Conservation (phyloP, 1,139 yeast genomes). For the Debaryomycetaceae sp. region DNA sequence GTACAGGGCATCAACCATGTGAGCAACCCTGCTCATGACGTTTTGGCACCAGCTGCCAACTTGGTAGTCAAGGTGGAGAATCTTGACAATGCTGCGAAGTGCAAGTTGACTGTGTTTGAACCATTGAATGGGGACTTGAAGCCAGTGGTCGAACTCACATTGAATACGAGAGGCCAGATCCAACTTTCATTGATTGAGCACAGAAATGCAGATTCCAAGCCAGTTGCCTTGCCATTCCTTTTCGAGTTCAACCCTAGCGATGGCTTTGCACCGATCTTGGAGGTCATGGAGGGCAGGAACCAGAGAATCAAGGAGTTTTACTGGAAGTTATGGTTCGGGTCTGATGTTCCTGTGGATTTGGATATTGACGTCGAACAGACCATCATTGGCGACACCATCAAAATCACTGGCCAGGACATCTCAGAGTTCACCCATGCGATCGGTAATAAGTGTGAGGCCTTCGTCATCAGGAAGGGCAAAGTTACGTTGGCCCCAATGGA, state of each 20-base stretch:
- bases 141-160: constrained; percentile 64
- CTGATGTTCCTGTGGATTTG: constrained; percentile 50
- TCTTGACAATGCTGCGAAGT: constrained; percentile 47
- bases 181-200: constrained; percentile 77
- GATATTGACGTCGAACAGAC: constrained; percentile 66
- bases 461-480: constrained; percentile 84
- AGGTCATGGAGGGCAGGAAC: constrained; percentile 87
- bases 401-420: constrained; percentile 72
- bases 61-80: constrained; percentile 61
- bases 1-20: constrained; percentile 83
- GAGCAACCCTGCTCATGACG: constrained; percentile 72
- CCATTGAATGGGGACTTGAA: constrained; percentile 66
- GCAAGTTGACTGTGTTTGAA: constrained; percentile 64
- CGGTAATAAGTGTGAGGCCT: constrained; percentile 96
- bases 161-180: constrained; percentile 46
- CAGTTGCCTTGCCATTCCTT: constrained; percentile 72
- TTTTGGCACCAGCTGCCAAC: constrained; percentile 70
- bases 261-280: constrained; percentile 94
- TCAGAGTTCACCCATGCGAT: constrained; percentile 95
- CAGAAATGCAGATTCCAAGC: constrained; percentile 73
- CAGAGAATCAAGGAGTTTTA: constrained; percentile 90
- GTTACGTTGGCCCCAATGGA: constrained; percentile 95
- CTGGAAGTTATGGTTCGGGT: constrained; percentile 97
- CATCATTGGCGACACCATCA: constrained; percentile 66
- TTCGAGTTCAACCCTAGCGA: constrained; percentile 78